Evolutionary conservation across 2,329 filamentous ascomycete species (phyloP), one percentile per base, ranked within the genome.

Genomic region (Fusarium sp.): DNA sequence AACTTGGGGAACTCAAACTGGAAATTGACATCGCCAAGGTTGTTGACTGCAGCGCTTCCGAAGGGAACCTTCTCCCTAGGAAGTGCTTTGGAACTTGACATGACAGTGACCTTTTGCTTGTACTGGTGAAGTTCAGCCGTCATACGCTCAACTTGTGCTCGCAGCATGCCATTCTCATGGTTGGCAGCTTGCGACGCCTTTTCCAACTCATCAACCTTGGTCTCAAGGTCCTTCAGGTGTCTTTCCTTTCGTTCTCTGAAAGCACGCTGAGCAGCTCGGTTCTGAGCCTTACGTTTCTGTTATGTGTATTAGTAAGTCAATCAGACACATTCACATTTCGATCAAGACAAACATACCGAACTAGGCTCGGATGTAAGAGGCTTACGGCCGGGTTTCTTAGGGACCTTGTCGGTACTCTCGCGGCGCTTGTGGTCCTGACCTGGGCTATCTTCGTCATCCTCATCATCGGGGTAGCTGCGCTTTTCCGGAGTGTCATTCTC

Each of bases 1-100:
- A 99, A 98, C 76, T 92, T 94, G 68, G 96, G 95, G 69, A 98
- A 98, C 71, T 98, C 95, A 72, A 99, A 98, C 71, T 95, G 90
- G 76, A 98, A 98, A 76, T 91, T 94, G 77, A 92, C 90, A 66
- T 92, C 91, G 73, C 85, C 89, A 55, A 90, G 82, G 70, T 89
- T 90, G 77, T 82, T 87, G 66, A 88, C 76, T 13, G 83, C 83
- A 22, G 83, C 77, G 56, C 74, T 78, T 73, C 85, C 81, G 74
- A 85, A 82, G 2, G 71, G 54, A 1, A 71, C 53, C 49, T 76
- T 77, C 15, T 83, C 83, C 76, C 86, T 79, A 2, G 72, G 57
- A 4, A 84, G 59, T 19, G 69, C 60, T 65, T 71, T 77, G 71
- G 51, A 75, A 54, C 67, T 79, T 55, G 78, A 72, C 65, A 84